Conservation (phyloP, 2,329 filamentous ascomycete genomes). For the Leptographium wingfieldii region DNA sequence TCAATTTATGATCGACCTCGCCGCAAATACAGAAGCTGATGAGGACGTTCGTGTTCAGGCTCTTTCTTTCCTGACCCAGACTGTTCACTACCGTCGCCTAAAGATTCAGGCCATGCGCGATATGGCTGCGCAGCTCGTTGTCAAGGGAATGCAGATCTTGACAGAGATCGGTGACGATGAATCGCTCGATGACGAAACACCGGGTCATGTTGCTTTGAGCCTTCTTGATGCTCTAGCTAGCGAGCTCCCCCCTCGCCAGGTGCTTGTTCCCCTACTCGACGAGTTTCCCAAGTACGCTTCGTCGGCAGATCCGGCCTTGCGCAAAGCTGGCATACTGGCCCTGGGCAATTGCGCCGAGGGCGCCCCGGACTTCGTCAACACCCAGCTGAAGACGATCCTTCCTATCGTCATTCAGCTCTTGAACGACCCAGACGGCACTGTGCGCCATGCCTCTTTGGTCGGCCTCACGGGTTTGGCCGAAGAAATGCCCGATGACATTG, state of each 20-base stretch:
- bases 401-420: slow-evolving; percentile 75
- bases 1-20: slow-evolving; percentile 85
- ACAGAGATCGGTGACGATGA: slow-evolving; percentile 74
- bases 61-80: slow-evolving; percentile 86
- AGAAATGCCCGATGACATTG: slow-evolving; percentile 82
- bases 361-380: slow-evolving; percentile 92
- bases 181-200: slow-evolving; percentile 76
- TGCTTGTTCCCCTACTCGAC: slow-evolving; percentile 83
- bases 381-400: slow-evolving; percentile 76
- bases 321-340: slow-evolving; percentile 82
- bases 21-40: slow-evolving; percentile 61
- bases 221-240: slow-evolving; percentile 81
- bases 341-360: slow-evolving; percentile 93
- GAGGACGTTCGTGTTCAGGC: slow-evolving; percentile 84
- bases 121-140: slow-evolving; percentile 75
- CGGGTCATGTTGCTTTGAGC: slow-evolving; percentile 71
- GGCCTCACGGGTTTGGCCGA: slow-evolving; percentile 84
- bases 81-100: slow-evolving; percentile 81
- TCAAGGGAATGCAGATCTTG: slow-evolving; percentile 77
- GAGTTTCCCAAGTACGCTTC: slow-evolving; percentile 72
- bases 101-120: slow-evolving; percentile 83
- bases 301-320: slow-evolving; percentile 61
- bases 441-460: slow-evolving; percentile 77
- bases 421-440: slow-evolving; percentile 68
- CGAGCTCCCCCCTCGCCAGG: slow-evolving; percentile 82